These are phyloP conservation scores for Piper betle DNA, from an alignment of 164 flowering plant genomes.

Conservation along the genomic window DNA sequence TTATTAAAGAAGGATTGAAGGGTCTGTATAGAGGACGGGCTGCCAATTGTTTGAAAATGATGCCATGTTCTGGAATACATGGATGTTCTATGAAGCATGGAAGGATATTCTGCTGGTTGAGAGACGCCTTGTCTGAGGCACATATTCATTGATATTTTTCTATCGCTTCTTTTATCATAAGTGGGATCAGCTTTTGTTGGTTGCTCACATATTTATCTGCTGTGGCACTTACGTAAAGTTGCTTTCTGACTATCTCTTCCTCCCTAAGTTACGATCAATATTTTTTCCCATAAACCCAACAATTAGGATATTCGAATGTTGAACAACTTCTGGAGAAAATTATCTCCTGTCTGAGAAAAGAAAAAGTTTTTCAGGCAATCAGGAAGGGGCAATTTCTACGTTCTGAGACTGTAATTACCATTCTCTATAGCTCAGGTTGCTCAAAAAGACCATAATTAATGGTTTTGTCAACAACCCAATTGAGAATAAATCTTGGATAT, in stretches of 20 bases:
- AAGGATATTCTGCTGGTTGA: slow-evolving; percentile 60
- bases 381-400: too few species aligned
- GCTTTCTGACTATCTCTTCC: background rate
- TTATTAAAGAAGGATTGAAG: slow-evolving; percentile 50
- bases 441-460: too few species aligned
- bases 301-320: too few species aligned
- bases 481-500: background rate
- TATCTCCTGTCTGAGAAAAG: too few species aligned
- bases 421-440: too few species aligned
- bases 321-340: too few species aligned
- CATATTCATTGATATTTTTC: background rate
- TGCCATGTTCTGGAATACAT: slow-evolving; percentile 93
- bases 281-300: background rate
- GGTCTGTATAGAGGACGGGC: slow-evolving; percentile 99
- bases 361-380: too few species aligned
- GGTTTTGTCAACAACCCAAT: too few species aligned
- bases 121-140: slow-evolving; percentile 6
- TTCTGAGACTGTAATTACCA: too few species aligned
- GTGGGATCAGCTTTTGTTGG: background rate
- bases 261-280: background rate
- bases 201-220: background rate
- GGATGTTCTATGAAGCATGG: slow-evolving; percentile 99
- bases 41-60: slow-evolving; percentile 85
- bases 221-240: background rate
- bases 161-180: too few species aligned